phyloP scores from a whole-genome alignment of 2,329 filamentous ascomycete species.

The Fusarium newnesense region DNA sequence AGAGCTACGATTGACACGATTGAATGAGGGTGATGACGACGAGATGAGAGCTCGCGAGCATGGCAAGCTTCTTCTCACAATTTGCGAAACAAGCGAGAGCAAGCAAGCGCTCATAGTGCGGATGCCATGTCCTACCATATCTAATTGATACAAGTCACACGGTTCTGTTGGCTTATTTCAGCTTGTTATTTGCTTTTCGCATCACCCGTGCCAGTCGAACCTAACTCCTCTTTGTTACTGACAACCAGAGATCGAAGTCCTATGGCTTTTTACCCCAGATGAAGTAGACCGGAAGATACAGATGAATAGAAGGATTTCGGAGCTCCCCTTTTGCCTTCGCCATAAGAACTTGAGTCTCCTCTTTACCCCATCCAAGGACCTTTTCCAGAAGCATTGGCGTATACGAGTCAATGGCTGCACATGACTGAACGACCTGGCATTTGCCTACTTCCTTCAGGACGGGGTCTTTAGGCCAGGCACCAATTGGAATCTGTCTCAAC shows the following conservation, averaged over 20 bases:
- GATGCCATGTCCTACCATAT: neutral
- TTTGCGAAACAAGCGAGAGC: neutral
- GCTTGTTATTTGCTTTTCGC: neutral
- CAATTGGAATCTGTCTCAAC: slow-evolving; percentile 14
- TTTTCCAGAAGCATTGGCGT: slow-evolving; percentile 30
- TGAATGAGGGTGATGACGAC: neutral
- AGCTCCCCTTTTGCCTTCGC: slow-evolving; percentile 36
- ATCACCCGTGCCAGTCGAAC: fast-evolving
- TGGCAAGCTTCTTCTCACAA: neutral
- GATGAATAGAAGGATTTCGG: slow-evolving; percentile 30
- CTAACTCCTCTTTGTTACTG: fast-evolving
- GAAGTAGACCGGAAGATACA: slow-evolving; percentile 28
- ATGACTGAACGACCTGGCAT: slow-evolving; percentile 26
- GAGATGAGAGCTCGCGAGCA: neutral
- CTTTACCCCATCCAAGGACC: slow-evolving; percentile 29
- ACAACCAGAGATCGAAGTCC: neutral
- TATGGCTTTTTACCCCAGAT: slow-evolving; percentile 27
- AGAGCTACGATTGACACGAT: neutral
- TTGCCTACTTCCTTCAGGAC: slow-evolving; percentile 26
- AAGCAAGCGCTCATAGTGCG: neutral
- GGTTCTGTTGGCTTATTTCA: neutral
- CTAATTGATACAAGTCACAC: no score
- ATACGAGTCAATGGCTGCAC: slow-evolving; percentile 30
- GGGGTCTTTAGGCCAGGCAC: slow-evolving; percentile 23
- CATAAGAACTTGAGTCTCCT: slow-evolving; percentile 35